Evolutionary conservation across 495 filamentous ascomycete genomes (phyloP).

Genomic region (Hyaloscypha finlandica): DNA sequence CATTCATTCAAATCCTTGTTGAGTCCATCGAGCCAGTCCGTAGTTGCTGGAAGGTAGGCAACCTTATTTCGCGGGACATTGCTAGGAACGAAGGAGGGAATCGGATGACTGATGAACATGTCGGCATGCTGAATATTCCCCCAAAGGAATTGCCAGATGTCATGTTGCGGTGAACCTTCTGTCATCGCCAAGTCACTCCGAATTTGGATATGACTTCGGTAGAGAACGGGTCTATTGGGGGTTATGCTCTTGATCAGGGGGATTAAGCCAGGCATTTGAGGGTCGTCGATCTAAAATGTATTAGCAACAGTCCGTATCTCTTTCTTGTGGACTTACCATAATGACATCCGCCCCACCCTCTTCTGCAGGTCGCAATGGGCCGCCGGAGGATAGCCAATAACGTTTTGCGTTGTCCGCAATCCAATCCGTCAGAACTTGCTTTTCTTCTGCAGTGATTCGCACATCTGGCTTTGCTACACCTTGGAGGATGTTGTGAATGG

Average conservation of each 20-base stretch:
- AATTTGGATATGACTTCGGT: slow-evolving; percentile 83
- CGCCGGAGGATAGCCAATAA: slow-evolving; percentile 72
- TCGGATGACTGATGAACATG: slow-evolving; percentile 84
- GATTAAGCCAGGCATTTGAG: slow-evolving; percentile 85
- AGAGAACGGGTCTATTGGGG: slow-evolving; percentile 77
- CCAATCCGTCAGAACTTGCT: slow-evolving; percentile 67
- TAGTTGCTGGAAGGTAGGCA: slow-evolving; percentile 79
- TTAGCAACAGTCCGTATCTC: slow-evolving; percentile 12
- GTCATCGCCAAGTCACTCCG: slow-evolving; percentile 69
- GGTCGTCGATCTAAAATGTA: slow-evolving; percentile 65
- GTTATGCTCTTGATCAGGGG: slow-evolving; percentile 71
- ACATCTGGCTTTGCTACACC: slow-evolving; percentile 68
- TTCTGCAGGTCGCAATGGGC: slow-evolving; percentile 64
- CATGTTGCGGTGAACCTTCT: slow-evolving; percentile 65
- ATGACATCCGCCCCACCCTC: slow-evolving; percentile 81
- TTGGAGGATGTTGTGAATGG: slow-evolving; percentile 90
- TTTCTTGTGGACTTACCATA: slow-evolving; percentile 49
- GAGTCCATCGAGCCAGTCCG: slow-evolving; percentile 87
- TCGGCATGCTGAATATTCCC: slow-evolving; percentile 68
- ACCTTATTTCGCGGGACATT: slow-evolving; percentile 68
- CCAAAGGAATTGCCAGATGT: slow-evolving; percentile 82
- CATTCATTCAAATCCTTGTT: slow-evolving; percentile 78
- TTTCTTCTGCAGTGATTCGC: slow-evolving; percentile 61
- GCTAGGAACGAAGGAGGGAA: slow-evolving; percentile 72
- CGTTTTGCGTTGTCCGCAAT: slow-evolving; percentile 73